Conservation (phyloP, 805 yeast species). For the Danielia oregonensis region DNA sequence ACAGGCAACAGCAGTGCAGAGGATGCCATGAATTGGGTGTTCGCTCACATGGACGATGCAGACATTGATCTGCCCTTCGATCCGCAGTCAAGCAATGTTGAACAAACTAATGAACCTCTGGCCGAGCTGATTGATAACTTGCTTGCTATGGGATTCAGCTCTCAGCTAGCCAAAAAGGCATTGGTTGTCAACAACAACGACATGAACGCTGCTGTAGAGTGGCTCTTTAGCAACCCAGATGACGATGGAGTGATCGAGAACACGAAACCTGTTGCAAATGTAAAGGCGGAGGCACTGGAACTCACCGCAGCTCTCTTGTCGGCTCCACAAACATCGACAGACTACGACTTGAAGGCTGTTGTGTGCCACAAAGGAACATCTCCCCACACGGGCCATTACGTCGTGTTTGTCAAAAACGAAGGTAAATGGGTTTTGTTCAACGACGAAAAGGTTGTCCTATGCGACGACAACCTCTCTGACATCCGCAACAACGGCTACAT, state of each 20-base stretch:
- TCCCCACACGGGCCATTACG: constrained; percentile 91
- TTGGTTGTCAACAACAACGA: constrained; percentile 55
- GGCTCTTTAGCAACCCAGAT: constrained; percentile 83
- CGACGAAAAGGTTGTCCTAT: constrained; percentile 80
- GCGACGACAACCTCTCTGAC: constrained; percentile 42
- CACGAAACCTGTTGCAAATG: constrained; percentile 25
- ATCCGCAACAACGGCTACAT: constrained; percentile 46
- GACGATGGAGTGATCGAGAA: constrained; percentile 59
- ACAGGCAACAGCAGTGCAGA: constrained; percentile 69
- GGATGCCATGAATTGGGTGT: constrained; percentile 85
- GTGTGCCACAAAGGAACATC: constrained; percentile 88
- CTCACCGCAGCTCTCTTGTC: constrained; percentile 13
- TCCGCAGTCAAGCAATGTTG: constrained; percentile 20
- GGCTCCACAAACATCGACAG: constrained; percentile 16
- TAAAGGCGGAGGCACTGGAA: constrained; percentile 15
- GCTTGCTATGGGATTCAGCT: constrained; percentile 74
- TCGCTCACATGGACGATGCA: constrained; percentile 83
- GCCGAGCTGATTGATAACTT: constrained; percentile 46
- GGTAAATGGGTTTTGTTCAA: constrained; percentile 76
- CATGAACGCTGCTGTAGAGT: constrained; percentile 78
- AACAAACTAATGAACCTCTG: constrained; percentile 14
- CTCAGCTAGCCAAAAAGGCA: constrained; percentile 68
- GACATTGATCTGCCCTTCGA: constrained; percentile 66
- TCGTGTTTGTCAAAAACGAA: constrained; percentile 56
- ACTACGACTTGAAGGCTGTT: constrained; percentile 56